These are phyloP conservation scores for Hymenoscyphus albidus DNA, from an alignment of 2,329 filamentous ascomycete genomes.

Conservation along the genomic window DNA sequence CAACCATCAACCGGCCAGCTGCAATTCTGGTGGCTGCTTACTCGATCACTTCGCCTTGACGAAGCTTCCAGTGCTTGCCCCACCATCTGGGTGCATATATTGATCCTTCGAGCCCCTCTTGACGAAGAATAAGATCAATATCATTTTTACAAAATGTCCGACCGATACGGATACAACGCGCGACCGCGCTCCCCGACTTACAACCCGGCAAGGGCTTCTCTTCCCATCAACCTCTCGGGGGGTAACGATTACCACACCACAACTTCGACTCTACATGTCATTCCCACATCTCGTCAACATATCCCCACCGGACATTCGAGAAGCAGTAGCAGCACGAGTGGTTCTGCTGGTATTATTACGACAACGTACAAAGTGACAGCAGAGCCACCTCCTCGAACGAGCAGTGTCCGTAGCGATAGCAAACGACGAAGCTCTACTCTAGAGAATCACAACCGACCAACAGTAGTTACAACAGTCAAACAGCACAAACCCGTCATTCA, in stretches of 20 bases:
- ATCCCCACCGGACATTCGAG: conserved; percentile 34
- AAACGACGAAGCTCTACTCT: conserved; percentile 46
- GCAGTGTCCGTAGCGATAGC: conserved; percentile 44
- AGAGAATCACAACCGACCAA: conserved; percentile 47
- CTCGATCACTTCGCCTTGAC: conserved; percentile 8
- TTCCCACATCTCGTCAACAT: conserved; percentile 40
- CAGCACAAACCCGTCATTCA: conserved; percentile 31
- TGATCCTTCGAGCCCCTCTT: background rate
- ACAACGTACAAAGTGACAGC: conserved; percentile 55
- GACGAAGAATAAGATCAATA: background rate
- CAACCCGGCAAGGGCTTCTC: conserved; percentile 51
- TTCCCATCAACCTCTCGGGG: conserved; percentile 45
- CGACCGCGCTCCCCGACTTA: conserved; percentile 44
- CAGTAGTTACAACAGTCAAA: conserved; percentile 52
- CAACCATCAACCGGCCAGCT: background rate
- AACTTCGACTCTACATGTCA: conserved; percentile 38
- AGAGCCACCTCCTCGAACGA: conserved; percentile 46
- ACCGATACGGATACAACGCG: conserved; percentile 44
- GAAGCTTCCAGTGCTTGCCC: conserved; percentile 15
- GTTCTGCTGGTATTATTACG: conserved; percentile 38
- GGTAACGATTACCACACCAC: conserved; percentile 37
- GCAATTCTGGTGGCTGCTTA: conserved; percentile 20
- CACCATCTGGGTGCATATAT: conserved; percentile 5
- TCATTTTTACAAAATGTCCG: conserved; percentile 41
- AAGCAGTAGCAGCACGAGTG: conserved; percentile 35